These are phyloP conservation scores for Hypoxylon sp. DNA, from an alignment of 2,329 filamentous ascomycete genomes.

Conservation along the genomic window DNA sequence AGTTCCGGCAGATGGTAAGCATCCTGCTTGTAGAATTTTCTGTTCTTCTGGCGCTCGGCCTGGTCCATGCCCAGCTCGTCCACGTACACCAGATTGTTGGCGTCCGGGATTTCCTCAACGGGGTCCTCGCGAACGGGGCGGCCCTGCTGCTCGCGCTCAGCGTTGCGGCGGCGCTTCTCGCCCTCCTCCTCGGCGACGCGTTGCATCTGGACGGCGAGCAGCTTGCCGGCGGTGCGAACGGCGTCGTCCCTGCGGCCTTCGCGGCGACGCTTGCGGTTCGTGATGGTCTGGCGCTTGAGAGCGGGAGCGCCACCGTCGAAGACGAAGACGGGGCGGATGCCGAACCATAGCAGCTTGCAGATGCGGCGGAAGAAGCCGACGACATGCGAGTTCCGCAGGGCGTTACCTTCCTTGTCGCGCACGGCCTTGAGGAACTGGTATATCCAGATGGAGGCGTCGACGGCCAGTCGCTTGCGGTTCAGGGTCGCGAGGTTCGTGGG, in stretches of 20 bases:
- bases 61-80: conserved; percentile 86
- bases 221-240: conserved; percentile 84
- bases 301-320: conserved; percentile 95
- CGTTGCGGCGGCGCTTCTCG: conserved; percentile 63
- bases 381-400: conserved; percentile 92
- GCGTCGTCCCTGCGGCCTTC: conserved; percentile 95
- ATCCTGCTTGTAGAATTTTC: conserved; percentile 89
- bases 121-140: conserved; percentile 55
- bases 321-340: conserved; percentile 95
- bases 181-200: conserved; percentile 85
- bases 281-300: conserved; percentile 91
- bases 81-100: conserved; percentile 80
- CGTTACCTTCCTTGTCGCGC: conserved; percentile 97
- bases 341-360: conserved; percentile 96
- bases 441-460: conserved; percentile 99
- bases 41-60: conserved; percentile 75
- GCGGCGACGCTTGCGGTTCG: conserved; percentile 76
- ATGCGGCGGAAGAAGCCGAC: conserved; percentile 98
- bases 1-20: conserved; percentile 94
- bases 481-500: conserved; percentile 96
- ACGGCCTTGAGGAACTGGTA: conserved; percentile 99
- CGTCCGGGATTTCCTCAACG: conserved; percentile 72
- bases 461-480: conserved; percentile 93
- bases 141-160: conserved; percentile 55
- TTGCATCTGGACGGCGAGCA: conserved; percentile 95